These are phyloP conservation scores for Pseudoperonospora humuli DNA, from an alignment of 352 stramenopile species.

Conservation along the genomic window DNA sequence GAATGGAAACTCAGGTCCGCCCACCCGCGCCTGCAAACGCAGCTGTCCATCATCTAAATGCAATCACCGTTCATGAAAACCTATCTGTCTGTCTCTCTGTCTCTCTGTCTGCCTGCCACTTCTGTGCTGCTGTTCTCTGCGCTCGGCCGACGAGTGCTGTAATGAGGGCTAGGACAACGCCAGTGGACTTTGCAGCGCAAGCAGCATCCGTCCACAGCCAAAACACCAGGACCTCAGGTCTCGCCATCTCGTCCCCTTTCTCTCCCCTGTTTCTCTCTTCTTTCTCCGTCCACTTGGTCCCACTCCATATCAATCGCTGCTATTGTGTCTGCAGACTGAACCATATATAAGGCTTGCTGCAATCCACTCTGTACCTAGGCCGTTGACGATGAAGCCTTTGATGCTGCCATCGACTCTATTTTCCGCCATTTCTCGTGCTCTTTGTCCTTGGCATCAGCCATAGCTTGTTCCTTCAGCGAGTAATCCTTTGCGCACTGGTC, in stretches of 20 bases:
- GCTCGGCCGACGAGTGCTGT: slow-evolving; percentile 11
- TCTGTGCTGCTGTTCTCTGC: slow-evolving; percentile 12
- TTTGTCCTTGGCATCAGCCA: slow-evolving; percentile 64
- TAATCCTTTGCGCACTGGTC: slow-evolving; percentile 87
- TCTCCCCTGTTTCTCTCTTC: slow-evolving; percentile 7
- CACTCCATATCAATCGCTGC: slow-evolving; percentile 12
- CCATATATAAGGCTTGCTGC: slow-evolving; percentile 3
- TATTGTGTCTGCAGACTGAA: slow-evolving; percentile 11
- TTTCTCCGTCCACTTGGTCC: slow-evolving; percentile 11
- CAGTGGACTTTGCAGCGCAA: slow-evolving; percentile 2
- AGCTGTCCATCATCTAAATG: slow-evolving; percentile 26
- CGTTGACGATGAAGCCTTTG: slow-evolving; percentile 47
- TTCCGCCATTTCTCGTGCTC: slow-evolving; percentile 89
- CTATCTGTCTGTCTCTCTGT: slow-evolving; percentile 19
- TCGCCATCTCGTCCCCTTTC: slow-evolving; percentile 1
- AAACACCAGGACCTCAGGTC: slow-evolving; percentile 1
- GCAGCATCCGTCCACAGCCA: slow-evolving; percentile 2
- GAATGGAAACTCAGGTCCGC: slow-evolving; percentile 1
- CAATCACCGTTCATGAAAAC: slow-evolving; percentile 29
- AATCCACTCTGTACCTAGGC: slow-evolving; percentile 19
- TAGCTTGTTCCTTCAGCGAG: slow-evolving; percentile 60
- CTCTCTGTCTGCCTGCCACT: slow-evolving; percentile 17
- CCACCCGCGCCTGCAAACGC: slow-evolving; percentile 3
- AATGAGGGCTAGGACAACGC: slow-evolving; percentile 1
- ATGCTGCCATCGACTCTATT: slow-evolving; percentile 87